Conservation (phyloP, 2,329 filamentous ascomycete genomes). For the Blumeriella jaapii region DNA sequence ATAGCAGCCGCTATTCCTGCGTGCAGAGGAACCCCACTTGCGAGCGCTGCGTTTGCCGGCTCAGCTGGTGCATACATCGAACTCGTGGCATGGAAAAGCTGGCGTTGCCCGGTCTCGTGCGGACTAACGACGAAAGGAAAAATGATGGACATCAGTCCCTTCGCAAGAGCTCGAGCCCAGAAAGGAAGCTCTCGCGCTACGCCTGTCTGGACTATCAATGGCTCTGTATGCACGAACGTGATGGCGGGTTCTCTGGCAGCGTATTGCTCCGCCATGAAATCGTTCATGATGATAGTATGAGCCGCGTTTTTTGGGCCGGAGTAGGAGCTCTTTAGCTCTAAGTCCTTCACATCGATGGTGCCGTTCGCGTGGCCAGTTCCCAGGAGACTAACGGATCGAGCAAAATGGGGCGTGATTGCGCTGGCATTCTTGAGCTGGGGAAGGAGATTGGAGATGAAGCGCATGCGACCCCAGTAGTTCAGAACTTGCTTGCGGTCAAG, state of each 20-base stretch:
- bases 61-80: constrained; percentile 19
- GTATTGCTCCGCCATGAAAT: constrained; percentile 40
- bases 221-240: constrained; percentile 38
- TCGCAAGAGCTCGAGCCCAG: constrained; percentile 12
- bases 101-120: constrained; percentile 22
- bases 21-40: constrained; percentile 11
- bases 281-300: constrained; percentile 27
- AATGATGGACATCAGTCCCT: constrained; percentile 11
- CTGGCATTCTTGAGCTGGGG: constrained; percentile 34
- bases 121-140: constrained; percentile 8
- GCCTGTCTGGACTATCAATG: constrained; percentile 36
- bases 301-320: constrained; percentile 13
- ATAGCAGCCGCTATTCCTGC: constrained; percentile 9
- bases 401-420: constrained; percentile 31
- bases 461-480: constrained; percentile 44
- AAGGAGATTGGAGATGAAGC: constrained; percentile 45
- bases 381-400: constrained; percentile 44
- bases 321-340: constrained; percentile 24
- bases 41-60: constrained; percentile 5
- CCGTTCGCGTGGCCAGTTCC: constrained; percentile 39
- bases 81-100: constrained; percentile 24
- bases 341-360: constrained; percentile 34
- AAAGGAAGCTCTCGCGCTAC: constrained; percentile 27
- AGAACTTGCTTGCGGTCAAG: constrained; percentile 21
- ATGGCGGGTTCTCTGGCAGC: constrained; percentile 34